Base-by-base conservation (phyloP, 2,329 filamentous ascomycete genomes). In the Aspergillus ustus region DNA sequence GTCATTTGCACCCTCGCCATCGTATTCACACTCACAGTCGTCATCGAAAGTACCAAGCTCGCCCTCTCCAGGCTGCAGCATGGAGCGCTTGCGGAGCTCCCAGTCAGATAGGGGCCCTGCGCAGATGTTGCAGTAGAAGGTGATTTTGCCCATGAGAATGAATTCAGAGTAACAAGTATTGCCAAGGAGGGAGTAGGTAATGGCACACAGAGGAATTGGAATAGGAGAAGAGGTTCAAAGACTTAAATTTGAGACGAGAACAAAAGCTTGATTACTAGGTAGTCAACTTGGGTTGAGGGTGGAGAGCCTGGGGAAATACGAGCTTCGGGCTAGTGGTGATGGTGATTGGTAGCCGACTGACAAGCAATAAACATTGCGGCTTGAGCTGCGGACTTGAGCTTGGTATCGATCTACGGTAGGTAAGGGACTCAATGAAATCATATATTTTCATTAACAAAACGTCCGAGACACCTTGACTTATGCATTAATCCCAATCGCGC, bases 401-500 rank as follows among this genome's bases (percentile, higher is more conserved):
- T 11, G 11, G 25, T 25, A 25, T 25, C 25, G 25, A 25, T 25
- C 25, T 25, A 25, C 25, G 25, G 25, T 25, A 25, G 25, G 25
- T 4, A 25, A 25, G 25, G 25, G 25, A 25, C 25, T 5, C 2
- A 44, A 20, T 20, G n/a, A 19, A 44, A 46, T 15, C 52, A 28
- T 59, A 53, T 52, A n/a, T 52, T 57, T 55, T 53, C 28, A 40
- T 34, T 37, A 49, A 59, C 3, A 20, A 25, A 54, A 22, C 29
- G 11, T 13, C 29, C 29, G n/a, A 54, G 46, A 53, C 34, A 19
- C 50, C 59, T n/a, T 40, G 46, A 29, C 7, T 22, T 22, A 48
- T 28, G 22, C 51, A 40, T 71, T 54, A 77, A 59, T 79, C 76
- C 77, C 77, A 79, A 50, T 78, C 70, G 7, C 74, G 71, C 77